Conservation (phyloP, 108 stramenopile genomes). For the Nitzschia inconspicua region DNA sequence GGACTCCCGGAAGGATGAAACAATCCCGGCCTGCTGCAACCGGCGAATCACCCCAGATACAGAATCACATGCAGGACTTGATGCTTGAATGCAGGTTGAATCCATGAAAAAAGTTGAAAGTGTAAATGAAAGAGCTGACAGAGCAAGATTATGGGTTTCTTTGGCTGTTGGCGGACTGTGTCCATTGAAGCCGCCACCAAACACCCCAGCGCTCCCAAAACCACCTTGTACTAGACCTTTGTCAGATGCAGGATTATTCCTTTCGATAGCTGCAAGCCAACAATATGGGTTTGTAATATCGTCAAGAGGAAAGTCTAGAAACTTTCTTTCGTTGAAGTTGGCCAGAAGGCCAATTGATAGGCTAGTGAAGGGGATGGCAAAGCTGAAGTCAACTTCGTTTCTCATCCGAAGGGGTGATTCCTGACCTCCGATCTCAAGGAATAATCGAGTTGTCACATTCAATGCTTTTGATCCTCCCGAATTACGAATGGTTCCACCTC, state of each 20-base stretch:
- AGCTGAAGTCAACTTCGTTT: conserved; percentile 28
- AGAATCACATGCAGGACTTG: conserved; percentile 19
- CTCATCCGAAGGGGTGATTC: conserved; percentile 42
- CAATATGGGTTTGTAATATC: conserved; percentile 60
- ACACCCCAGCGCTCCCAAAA: neutral
- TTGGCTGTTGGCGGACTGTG: neutral
- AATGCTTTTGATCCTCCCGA: neutral
- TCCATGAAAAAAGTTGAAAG: conserved; percentile 13
- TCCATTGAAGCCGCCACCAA: neutral
- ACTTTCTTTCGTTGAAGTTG: conserved; percentile 31
- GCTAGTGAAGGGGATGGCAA: conserved; percentile 23
- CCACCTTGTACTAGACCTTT: too few relatives aligned
- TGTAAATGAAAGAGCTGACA: conserved; percentile 1
- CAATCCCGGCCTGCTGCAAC: conserved; percentile 14
- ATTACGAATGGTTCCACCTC: neutral
- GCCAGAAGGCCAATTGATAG: conserved; percentile 24
- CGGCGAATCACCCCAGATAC: conserved; percentile 10
- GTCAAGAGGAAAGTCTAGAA: conserved; percentile 60
- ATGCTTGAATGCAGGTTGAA: conserved; percentile 9
- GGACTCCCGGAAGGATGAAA: neutral
- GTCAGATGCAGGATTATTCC: too few relatives aligned
- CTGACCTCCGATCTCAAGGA: conserved; percentile 44
- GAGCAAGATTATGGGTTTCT: neutral
- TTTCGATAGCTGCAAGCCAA: conserved; percentile 68
- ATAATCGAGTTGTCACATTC: conserved; percentile 6